These are phyloP conservation scores for Stephanocyclus meneghinianus DNA, from an alignment of 352 stramenopile genomes.

Conservation along the genomic window DNA sequence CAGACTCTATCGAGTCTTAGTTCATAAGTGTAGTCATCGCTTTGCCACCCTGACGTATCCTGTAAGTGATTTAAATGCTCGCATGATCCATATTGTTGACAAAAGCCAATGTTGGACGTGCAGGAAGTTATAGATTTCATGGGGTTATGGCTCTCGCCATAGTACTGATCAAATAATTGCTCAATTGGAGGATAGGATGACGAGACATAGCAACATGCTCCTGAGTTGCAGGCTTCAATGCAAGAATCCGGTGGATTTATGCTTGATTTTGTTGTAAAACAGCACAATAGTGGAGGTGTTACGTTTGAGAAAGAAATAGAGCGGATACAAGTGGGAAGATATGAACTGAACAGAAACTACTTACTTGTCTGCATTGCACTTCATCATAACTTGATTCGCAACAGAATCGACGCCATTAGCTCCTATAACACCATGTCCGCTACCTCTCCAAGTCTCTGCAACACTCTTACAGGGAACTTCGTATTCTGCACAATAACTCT, in stretches of 20 bases:
- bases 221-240: conserved; percentile 36
- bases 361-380: conserved; percentile 41
- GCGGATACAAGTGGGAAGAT: background rate
- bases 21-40: conserved; percentile 26
- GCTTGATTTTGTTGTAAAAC: background rate
- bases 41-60: conserved; percentile 32
- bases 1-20: conserved; percentile 36
- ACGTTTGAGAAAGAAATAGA: background rate
- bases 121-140: conserved; percentile 12
- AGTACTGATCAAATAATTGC: conserved; percentile 33
- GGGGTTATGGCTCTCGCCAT: conserved; percentile 11
- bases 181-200: conserved; percentile 35
- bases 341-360: background rate
- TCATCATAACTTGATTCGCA: conserved; percentile 33
- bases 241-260: conserved; percentile 35
- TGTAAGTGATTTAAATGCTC: conserved; percentile 49
- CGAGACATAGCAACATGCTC: conserved; percentile 44
- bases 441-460: conserved; percentile 43
- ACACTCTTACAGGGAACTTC: conserved; percentile 35
- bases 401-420: background rate
- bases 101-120: conserved; percentile 37
- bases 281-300: background rate
- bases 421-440: conserved; percentile 25
- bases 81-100: conserved; percentile 49
- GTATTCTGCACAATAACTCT: conserved; percentile 28